Evolutionary conservation across 345 rosid species (phyloP), one percentile per base, ranked within the genome.

Genomic region (Limnanthes douglasii): DNA sequence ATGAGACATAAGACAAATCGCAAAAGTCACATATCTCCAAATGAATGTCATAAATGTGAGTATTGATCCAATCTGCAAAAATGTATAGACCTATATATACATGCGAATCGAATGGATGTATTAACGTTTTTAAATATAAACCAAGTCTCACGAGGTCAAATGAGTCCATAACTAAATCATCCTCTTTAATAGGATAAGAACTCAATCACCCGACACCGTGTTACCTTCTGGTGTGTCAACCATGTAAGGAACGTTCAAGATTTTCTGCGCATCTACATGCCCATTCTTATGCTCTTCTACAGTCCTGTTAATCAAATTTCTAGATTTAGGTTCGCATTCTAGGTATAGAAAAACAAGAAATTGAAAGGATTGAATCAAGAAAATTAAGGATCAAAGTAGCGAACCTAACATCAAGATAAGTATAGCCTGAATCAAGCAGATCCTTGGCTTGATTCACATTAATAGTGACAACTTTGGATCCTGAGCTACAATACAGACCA

Each of bases 211-310:
- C 8, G n/a, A 23, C 10, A 7, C n/a, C n/a, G n/a, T n/a, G n/a
- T n/a, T 35, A 66, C 86, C 94, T 29, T 66, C 51, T 40, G 82
- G 63, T 24, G 76, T 70, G 44, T 45, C 57, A 37, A 81, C 62
- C 73, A 75, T 33, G 63, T 68, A 75, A 22, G 97, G 94, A 53
- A 78, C 61, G 55, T 78, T 81, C 19, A 66, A 21, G 37, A 72
- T 57, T 48, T 65, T 70, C 12, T 55, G 58, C 4, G 62, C 55
- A 43, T 54, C 62, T 18, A 73, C 82, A 53, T 76, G 86, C 10
- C 82, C 83, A 51, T 61, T 53, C 52, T 62, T 57, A 57, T 39
- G 73, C 35, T 85, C 96, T 38, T 73, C 90, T 45, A 46, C 76
- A 3, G 90, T 80, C 69, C 90, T 79, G 45, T 43, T 6, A 6